Conservation (phyloP, 176 grass and related monocot species). For the Phoenix dactylifera region DNA sequence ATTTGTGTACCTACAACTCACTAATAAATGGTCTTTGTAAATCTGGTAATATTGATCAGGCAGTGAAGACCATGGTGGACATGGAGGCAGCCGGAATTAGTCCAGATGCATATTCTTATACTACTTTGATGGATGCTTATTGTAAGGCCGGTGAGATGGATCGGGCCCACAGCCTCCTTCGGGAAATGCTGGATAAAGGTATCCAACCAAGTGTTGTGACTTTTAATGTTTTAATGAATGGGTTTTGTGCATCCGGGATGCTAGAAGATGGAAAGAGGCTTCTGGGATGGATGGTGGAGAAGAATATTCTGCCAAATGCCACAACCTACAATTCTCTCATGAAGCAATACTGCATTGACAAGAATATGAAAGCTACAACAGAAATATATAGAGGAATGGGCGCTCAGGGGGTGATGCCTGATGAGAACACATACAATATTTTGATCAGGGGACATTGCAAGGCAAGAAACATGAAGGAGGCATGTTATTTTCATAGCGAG, state of each 20-base stretch:
- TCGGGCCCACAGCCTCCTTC: constrained; percentile 56
- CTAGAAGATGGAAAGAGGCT: constrained; percentile 66
- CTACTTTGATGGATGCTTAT: constrained; percentile 77
- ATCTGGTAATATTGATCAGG: constrained; percentile 70
- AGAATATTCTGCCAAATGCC: constrained; percentile 44
- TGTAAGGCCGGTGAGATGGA: constrained; percentile 71
- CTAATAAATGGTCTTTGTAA: constrained; percentile 93
- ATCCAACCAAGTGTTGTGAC: constrained; percentile 80
- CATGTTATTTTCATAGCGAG: constrained; percentile 65
- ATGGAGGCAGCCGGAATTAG: constrained; percentile 57
- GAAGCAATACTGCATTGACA: constrained; percentile 65
- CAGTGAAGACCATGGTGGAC: constrained; percentile 65
- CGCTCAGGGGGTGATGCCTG: constrained; percentile 34
- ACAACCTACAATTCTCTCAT: constrained; percentile 85
- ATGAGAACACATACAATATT: constrained; percentile 93
- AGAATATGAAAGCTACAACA: constrained; percentile 74
- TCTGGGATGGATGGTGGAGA: constrained; percentile 84
- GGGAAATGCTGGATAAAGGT: constrained; percentile 87
- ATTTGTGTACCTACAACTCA: constrained; percentile 75
- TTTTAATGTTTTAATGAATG: constrained; percentile 97
- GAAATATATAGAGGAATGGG: constrained; percentile 70
- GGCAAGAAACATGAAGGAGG: constrained; percentile 90
- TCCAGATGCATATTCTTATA: constrained; percentile 79
- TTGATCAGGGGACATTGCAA: constrained; percentile 83
- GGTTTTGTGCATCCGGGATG: constrained; percentile 72